A percentile compares a stretch with the other conserved stretches of the same genome.
These are phyloP conservation scores for Alternaria metachromatica DNA, from an alignment of 2,329 filamentous ascomycete genomes.

Conservation along the genomic window DNA sequence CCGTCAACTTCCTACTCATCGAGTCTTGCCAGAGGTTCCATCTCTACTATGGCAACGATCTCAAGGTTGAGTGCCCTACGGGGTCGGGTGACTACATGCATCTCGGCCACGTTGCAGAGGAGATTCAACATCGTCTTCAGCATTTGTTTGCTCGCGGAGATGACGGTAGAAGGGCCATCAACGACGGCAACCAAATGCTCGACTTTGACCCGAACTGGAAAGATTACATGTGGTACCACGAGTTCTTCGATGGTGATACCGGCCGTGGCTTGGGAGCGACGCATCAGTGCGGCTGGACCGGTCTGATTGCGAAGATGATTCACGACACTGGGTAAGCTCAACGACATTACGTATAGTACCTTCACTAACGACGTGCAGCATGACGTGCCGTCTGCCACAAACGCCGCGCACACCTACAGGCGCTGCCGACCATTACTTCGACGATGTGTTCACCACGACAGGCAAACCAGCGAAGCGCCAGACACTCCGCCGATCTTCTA, in stretches of 20 bases:
- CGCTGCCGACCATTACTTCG: slow-evolving; percentile 92
- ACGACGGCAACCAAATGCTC: slow-evolving; percentile 81
- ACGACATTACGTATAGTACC: background rate
- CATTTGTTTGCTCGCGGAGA: slow-evolving; percentile 87
- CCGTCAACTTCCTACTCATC: slow-evolving; percentile 92
- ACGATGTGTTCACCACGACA: slow-evolving; percentile 76
- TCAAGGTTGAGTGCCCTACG: slow-evolving; percentile 92
- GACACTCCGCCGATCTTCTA: slow-evolving; percentile 77
- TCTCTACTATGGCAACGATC: slow-evolving; percentile 89
- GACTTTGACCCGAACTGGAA: slow-evolving; percentile 95
- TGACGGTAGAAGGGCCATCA: slow-evolving; percentile 86
- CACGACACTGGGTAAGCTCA: slow-evolving; percentile 88
- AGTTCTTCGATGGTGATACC: slow-evolving; percentile 94
- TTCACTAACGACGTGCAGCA: slow-evolving; percentile 53
- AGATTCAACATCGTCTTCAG: slow-evolving; percentile 92
- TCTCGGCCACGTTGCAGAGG: slow-evolving; percentile 90
- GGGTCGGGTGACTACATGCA: slow-evolving; percentile 96
- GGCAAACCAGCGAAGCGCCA: slow-evolving; percentile 55
- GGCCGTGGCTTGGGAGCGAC: slow-evolving; percentile 89
- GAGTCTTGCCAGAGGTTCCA: slow-evolving; percentile 95
- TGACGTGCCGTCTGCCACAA: slow-evolving; percentile 64
- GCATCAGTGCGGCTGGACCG: slow-evolving; percentile 97
- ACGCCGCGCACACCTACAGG: slow-evolving; percentile 86
- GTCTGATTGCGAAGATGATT: slow-evolving; percentile 93
- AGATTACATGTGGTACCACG: slow-evolving; percentile 93